Base-by-base conservation (phyloP, 768 basidiomycete species). In the Cystofilobasidium bisporidii region DNA sequence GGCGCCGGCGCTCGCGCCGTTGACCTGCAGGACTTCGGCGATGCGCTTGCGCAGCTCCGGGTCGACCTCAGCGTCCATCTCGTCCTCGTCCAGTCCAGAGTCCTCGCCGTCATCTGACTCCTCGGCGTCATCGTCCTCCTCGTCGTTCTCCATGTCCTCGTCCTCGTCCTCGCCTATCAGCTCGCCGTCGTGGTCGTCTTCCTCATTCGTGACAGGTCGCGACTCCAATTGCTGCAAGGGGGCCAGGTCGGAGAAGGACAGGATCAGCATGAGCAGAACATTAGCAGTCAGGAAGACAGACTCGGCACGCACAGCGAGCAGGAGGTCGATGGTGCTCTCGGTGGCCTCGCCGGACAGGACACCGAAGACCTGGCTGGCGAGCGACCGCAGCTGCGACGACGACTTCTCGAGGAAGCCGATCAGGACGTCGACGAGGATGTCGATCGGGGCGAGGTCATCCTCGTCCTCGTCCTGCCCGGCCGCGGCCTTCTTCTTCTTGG, bases 331-430 rank as follows among this genome's bases (percentile, higher is more conserved):
- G 2, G 90, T 88, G 33, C 85, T 84, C 61, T 81, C 82, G 66
- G 84, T 82, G 41, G 87, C 84, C 6, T 82, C 80, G 22, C 83
- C 80, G 28, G 88, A 85, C 30, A 94, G 78, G 60, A 87, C 79
- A 18, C 84, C 82, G 74, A 97, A 93, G 9, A 85, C 85, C 71
- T 88, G 84, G 61, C 87, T 91, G 9, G 87, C 88, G 30, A 91
- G 80, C 2, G 85, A 83, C 38, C 91, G 85, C 78, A 88, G 81
- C 75, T 87, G 93, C 47, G 85, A 83, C 6, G 86, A 87, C 2
- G 86, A 85, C 67, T 87, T 83, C 75, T 97, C 91, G 43, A 99
- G 78, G 74, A 89, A 87, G 9, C 90, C 90, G 58, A 99, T 89
- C 60, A 97, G 84, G n/a, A 83, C 82, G 74, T 97, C 92, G 40